These are phyloP conservation scores for Ascobolus immersus DNA, from an alignment of 495 filamentous ascomycete genomes.

Conservation along the genomic window DNA sequence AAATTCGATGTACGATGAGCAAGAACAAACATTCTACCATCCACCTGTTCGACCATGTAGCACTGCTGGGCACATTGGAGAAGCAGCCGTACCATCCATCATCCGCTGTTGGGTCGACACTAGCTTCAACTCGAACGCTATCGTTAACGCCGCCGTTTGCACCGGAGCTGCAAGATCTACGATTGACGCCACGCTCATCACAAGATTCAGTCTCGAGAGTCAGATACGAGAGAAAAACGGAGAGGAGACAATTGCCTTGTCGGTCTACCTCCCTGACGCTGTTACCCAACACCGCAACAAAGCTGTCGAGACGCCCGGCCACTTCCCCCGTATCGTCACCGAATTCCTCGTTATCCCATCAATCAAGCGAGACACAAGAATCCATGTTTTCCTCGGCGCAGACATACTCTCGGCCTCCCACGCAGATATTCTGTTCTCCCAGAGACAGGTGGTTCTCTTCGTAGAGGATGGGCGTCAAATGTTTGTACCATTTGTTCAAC, in stretches of 20 bases:
- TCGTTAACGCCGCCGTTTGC: slow-evolving; percentile 79
- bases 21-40: slow-evolving; percentile 8
- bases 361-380: too few relatives aligned
- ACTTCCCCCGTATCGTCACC: too few relatives aligned
- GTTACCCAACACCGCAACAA: slow-evolving; percentile 48
- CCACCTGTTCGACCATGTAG: slow-evolving; percentile 10
- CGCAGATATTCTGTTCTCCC: slow-evolving; percentile 77
- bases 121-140: slow-evolving; percentile 58
- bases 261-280: slow-evolving; percentile 76
- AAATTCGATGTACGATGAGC: slow-evolving; percentile 14
- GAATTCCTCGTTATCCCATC: too few relatives aligned
- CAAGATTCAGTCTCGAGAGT: slow-evolving; percentile 40
- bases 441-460: slow-evolving; percentile 63
- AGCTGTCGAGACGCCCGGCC: too few relatives aligned
- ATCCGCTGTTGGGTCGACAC: slow-evolving; percentile 85
- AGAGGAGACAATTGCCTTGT: slow-evolving; percentile 39
- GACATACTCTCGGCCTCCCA: slow-evolving; percentile 67
- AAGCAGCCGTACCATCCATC: slow-evolving; percentile 64
- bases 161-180: slow-evolving; percentile 72
- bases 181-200: slow-evolving; percentile 44
- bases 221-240: slow-evolving; percentile 39
- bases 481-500: slow-evolving; percentile 76
- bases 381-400: slow-evolving; percentile 66
- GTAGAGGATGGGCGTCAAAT: slow-evolving; percentile 70
- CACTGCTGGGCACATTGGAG: slow-evolving; percentile 12